These are phyloP conservation scores for Candida verbasci DNA, from an alignment of 805 yeast species.

Conservation along the genomic window DNA sequence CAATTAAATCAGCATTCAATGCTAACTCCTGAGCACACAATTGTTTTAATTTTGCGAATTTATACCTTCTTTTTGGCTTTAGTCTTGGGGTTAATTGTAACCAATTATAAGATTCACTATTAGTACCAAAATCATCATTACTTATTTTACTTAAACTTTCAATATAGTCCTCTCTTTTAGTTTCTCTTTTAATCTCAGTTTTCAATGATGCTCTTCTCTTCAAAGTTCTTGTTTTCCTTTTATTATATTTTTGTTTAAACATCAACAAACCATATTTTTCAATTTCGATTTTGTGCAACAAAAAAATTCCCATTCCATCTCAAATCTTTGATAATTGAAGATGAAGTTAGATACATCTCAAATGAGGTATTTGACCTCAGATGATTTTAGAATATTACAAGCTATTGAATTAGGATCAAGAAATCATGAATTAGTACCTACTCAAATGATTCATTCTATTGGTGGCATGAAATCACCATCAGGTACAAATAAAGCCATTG, in stretches of 20 bases:
- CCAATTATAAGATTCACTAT: constrained; percentile 15
- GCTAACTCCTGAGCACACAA: constrained; percentile 29
- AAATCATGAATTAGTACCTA: constrained; percentile 94
- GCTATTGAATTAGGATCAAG: constrained; percentile 90
- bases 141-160: not conserved
- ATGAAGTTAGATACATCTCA: constrained; percentile 94
- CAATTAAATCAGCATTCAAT: constrained; percentile 19
- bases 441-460: constrained; percentile 71
- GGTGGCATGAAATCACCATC: constrained; percentile 75
- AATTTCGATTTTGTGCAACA: not conserved
- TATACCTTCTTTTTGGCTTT: too few species aligned
- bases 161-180: not conserved
- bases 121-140: constrained; percentile 3
- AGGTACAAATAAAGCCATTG: constrained; percentile 71
- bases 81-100: constrained; percentile 10
- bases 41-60: constrained; percentile 11
- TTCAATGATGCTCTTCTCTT: constrained; percentile 1
- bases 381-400: constrained; percentile 83
- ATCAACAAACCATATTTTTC: not conserved
- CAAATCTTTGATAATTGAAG: too few species aligned
- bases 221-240: not conserved
- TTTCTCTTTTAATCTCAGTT: not conserved
- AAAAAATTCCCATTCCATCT: constrained; percentile 1
- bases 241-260: constrained; percentile 4
- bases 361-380: constrained; percentile 88